phyloP scores from a whole-genome alignment of 1,284 basidiomycete species.

The Laetiporus sulphureus region DNA sequence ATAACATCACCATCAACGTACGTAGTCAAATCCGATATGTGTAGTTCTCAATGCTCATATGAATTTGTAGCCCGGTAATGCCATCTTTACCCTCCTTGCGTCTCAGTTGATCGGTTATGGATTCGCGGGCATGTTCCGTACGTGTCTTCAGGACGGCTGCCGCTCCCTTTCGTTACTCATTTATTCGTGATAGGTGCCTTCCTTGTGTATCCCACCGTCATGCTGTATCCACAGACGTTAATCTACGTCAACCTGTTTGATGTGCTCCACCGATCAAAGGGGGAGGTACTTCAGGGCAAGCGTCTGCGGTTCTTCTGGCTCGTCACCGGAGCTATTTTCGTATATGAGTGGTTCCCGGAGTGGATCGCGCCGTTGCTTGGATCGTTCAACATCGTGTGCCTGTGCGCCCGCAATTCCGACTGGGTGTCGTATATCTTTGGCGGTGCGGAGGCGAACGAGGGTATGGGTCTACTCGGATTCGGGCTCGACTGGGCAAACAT shows the following conservation, averaged over 20 bases:
- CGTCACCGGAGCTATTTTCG: conserved; percentile 36
- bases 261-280: conserved; percentile 45
- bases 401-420: conserved; percentile 6
- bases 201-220: conserved; percentile 31
- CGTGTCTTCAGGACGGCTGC: not conserved
- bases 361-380: conserved; percentile 9
- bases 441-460: conserved; percentile 36
- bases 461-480: conserved; percentile 39
- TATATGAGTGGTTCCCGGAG: conserved; percentile 10
- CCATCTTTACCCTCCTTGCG: conserved; percentile 28
- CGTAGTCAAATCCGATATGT: not conserved
- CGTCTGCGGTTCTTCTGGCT: conserved; percentile 47
- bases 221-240: conserved; percentile 23
- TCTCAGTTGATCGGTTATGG: conserved; percentile 28
- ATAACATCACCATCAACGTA: conserved; percentile 29
- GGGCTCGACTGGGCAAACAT: conserved; percentile 42
- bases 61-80: conserved; percentile 17
- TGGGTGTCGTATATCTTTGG: conserved; percentile 39
- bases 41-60: not conserved
- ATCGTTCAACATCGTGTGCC: conserved; percentile 10
- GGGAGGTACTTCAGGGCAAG: conserved; percentile 39
- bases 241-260: conserved; percentile 49
- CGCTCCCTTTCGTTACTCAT: not conserved
- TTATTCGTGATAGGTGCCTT: conserved; percentile 16
- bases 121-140: conserved; percentile 13